A percentile compares a stretch with the other conserved stretches of the same genome.
phyloP scores from a whole-genome alignment of 805 yeast species.

The Schwanniomyces yamadae region DNA sequence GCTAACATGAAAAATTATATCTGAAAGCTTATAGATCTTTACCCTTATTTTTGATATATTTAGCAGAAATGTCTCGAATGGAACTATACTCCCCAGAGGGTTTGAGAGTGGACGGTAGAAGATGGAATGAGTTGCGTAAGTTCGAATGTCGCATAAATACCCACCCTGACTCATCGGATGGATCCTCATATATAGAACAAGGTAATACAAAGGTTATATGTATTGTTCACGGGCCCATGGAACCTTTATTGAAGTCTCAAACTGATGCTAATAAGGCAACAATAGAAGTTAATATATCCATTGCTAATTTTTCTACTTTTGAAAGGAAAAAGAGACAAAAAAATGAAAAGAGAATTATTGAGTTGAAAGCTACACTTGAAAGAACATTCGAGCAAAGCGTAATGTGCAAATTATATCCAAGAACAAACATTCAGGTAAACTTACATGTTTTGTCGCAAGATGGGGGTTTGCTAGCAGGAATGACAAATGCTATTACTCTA shows the following conservation, averaged over 20 bases:
- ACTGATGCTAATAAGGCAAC: constrained; percentile 51
- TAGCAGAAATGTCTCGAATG: constrained; percentile 59
- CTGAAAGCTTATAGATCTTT: too few species aligned
- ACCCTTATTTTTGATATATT: too few species aligned
- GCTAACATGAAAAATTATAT: too few species aligned
- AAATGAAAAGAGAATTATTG: constrained; percentile 69
- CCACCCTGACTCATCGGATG: constrained; percentile 85
- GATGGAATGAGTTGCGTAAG: constrained; percentile 89
- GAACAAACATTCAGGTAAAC: constrained; percentile 75
- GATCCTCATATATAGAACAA: constrained; percentile 87
- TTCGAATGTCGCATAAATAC: constrained; percentile 82
- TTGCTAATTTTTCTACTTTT: constrained; percentile 78
- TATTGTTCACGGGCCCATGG: constrained; percentile 86
- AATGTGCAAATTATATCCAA: constrained; percentile 70
- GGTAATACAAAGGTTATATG: constrained; percentile 90
- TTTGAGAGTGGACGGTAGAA: constrained; percentile 85
- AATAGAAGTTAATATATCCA: constrained; percentile 60
- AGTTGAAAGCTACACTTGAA: constrained; percentile 63
- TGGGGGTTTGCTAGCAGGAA: constrained; percentile 79
- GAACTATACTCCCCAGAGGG: constrained; percentile 97
- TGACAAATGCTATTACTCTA: constrained; percentile 82
- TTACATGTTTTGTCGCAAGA: constrained; percentile 84
- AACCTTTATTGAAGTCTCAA: constrained; percentile 62
- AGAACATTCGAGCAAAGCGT: constrained; percentile 75
- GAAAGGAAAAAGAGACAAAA: constrained; percentile 70